phyloP scores from a whole-genome alignment of 1,139 yeast species.

The Taphrina wiesneri region DNA sequence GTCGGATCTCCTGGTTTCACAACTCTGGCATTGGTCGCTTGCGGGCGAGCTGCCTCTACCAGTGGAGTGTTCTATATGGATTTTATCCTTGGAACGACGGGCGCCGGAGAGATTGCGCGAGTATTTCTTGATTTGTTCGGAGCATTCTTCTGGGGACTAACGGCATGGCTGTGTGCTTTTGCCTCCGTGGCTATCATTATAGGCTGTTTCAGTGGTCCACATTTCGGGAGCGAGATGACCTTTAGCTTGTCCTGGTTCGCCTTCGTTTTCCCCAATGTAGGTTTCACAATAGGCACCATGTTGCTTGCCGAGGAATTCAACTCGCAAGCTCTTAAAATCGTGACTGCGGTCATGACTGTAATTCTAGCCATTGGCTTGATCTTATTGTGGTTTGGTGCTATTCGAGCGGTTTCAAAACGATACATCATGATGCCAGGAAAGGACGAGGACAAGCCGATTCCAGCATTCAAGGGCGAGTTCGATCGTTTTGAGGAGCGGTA shows the following conservation, averaged over 20 bases:
- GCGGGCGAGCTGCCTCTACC: constrained; percentile 24
- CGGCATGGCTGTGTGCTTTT: constrained; percentile 24
- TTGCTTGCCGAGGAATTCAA: constrained; percentile 24
- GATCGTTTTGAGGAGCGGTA: constrained; percentile 7
- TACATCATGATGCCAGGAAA: constrained; percentile 31
- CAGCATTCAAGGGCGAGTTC: constrained; percentile 3
- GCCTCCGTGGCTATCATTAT: neutral
- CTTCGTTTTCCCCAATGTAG: constrained; percentile 29
- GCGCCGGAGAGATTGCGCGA: neutral
- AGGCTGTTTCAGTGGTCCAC: constrained; percentile 16
- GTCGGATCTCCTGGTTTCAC: constrained; percentile 31
- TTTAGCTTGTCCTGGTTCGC: constrained; percentile 30
- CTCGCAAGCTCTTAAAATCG: constrained; percentile 19
- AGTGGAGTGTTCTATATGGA: constrained; percentile 6
- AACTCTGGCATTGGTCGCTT: constrained; percentile 23
- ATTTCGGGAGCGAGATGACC: constrained; percentile 13
- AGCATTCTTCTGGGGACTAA: constrained; percentile 30
- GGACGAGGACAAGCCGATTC: constrained; percentile 28
- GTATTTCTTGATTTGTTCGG: constrained; percentile 17
- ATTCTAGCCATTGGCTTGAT: constrained; percentile 4
- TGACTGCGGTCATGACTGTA: constrained; percentile 26
- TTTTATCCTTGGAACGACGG: constrained; percentile 1
- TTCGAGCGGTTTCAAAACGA: constrained; percentile 15
- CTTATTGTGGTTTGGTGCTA: constrained; percentile 10
- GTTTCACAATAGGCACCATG: constrained; percentile 26